These are phyloP conservation scores for Linum trigynum DNA, from an alignment of 345 rosid species.

Conservation along the genomic window DNA sequence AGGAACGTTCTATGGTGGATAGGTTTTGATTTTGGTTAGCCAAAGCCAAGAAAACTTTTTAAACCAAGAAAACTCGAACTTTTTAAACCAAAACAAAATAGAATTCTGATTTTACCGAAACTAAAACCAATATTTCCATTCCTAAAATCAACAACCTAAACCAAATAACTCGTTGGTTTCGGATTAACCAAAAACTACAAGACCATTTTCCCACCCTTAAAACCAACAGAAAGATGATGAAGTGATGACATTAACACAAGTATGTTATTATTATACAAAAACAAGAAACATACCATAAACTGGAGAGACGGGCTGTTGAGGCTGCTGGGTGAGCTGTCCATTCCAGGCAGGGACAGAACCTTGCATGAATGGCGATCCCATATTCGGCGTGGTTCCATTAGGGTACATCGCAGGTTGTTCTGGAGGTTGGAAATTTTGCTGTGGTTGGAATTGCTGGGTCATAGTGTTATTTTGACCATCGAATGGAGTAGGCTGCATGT, in stretches of 20 bases:
- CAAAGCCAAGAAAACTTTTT: too few relatives aligned
- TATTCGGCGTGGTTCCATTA: conserved; percentile 49
- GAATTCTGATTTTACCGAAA: too few relatives aligned
- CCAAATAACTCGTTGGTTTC: too few relatives aligned
- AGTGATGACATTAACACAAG: not conserved
- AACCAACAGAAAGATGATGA: too few relatives aligned
- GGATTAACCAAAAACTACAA: too few relatives aligned
- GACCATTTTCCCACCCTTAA: too few relatives aligned
- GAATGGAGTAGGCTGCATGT: conserved; percentile 37
- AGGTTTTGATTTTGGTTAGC: too few relatives aligned
- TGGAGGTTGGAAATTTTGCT: conserved; percentile 46
- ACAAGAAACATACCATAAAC: conserved; percentile 42
- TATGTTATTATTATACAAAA: not conserved
- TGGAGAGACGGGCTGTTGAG: conserved; percentile 60
- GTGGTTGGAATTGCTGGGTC: conserved; percentile 58
- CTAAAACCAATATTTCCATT: too few relatives aligned
- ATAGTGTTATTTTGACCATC: conserved; percentile 38
- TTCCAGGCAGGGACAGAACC: conserved; percentile 56
- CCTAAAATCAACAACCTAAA: too few relatives aligned
- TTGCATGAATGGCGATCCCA: conserved; percentile 48
- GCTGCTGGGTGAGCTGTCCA: conserved; percentile 48
- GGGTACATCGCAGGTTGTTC: conserved; percentile 42
- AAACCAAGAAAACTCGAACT: too few relatives aligned
- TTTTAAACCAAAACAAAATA: too few relatives aligned
- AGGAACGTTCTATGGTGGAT: not conserved